A percentile compares a stretch with the other conserved stretches of the same genome.
These are phyloP conservation scores for Cutaneotrichosporon sp. DNA, from an alignment of 1,284 basidiomycete species.

Conservation along the genomic window DNA sequence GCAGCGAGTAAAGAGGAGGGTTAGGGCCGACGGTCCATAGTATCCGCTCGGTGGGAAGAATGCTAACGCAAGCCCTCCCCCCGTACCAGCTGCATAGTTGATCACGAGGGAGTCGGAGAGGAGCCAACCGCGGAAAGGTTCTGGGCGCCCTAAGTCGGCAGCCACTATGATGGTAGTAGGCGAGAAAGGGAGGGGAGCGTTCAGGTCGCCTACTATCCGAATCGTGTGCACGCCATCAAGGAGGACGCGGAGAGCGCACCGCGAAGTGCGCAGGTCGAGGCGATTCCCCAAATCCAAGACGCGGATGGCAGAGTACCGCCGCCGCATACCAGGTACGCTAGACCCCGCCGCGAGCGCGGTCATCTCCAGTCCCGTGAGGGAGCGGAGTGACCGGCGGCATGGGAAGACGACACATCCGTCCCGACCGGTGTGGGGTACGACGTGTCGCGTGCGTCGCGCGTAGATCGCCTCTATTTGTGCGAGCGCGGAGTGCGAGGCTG, in stretches of 20 bases:
- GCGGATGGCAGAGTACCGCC: background rate
- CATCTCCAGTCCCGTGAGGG: background rate
- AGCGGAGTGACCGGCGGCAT: background rate
- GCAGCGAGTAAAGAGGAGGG: background rate
- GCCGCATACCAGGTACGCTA: background rate
- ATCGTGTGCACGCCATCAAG: background rate
- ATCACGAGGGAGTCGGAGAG: background rate
- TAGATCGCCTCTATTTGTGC: background rate
- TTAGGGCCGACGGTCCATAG: background rate
- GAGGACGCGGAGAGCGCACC: background rate
- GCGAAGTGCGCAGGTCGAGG: background rate
- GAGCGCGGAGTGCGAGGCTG: background rate
- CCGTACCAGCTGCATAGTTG: background rate
- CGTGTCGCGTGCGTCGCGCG: background rate
- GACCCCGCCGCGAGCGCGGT: background rate
- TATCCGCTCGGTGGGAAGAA: slow-evolving; percentile 4
- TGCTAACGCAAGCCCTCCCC: background rate
- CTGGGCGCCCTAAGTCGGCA: background rate
- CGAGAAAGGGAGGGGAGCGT: background rate
- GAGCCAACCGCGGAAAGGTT: slow-evolving; percentile 3
- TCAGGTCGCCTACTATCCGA: background rate
- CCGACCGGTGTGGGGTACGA: background rate
- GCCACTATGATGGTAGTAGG: background rate
- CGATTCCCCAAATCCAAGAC: background rate
- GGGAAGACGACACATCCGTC: background rate